phyloP scores from a whole-genome alignment of 2,329 filamentous ascomycete genomes.

The Bipolaris gigantea region DNA sequence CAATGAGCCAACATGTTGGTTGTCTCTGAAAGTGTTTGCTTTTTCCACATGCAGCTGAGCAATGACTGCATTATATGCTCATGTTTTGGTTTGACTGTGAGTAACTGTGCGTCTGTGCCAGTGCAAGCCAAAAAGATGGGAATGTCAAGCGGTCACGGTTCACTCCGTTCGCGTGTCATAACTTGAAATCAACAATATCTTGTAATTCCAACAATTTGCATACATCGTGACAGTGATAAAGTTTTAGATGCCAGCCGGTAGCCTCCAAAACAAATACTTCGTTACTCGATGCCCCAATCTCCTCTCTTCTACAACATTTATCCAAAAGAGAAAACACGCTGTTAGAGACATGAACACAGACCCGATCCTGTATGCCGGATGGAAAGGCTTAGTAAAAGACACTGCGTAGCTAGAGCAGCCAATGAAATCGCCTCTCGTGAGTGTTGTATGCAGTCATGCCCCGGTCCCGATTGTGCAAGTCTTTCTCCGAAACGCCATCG shows the following conservation, averaged over 20 bases:
- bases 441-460: conserved; percentile 16
- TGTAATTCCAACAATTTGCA: neutral
- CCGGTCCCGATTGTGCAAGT: conserved; percentile 8
- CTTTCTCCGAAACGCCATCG: conserved; percentile 28
- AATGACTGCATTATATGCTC: too few species aligned
- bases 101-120: too few species aligned
- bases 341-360: neutral
- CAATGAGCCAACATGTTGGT: neutral
- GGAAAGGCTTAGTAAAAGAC: neutral
- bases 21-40: neutral
- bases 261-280: neutral
- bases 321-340: neutral
- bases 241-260: neutral
- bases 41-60: too few species aligned
- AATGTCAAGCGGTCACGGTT: neutral
- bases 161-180: too few species aligned
- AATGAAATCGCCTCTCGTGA: conserved; percentile 6
- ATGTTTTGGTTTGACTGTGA: too few species aligned
- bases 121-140: neutral
- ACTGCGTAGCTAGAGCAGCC: conserved; percentile 1
- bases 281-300: neutral
- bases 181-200: neutral
- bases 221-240: neutral
- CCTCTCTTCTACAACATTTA: neutral
- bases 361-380: neutral